Evolutionary conservation across 2,329 filamentous ascomycete genomes (phyloP).

Genomic region (Harringtonia aguacate): DNA sequence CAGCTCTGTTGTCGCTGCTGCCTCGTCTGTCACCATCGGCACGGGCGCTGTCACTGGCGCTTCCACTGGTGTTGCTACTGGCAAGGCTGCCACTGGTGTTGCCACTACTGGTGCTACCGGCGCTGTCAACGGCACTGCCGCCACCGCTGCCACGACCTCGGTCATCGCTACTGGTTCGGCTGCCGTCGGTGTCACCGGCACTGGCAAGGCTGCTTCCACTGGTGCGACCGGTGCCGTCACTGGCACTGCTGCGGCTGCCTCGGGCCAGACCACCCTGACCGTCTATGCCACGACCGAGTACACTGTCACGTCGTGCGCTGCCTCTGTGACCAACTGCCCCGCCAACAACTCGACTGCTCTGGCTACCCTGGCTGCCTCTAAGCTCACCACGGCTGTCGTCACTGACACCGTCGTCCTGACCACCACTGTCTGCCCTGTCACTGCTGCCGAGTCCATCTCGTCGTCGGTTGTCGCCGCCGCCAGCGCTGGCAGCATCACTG

Average conservation of each 20-base stretch:
- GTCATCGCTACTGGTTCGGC: background rate
- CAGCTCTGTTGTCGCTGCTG: no score
- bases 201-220: background rate
- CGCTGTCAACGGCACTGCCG: background rate
- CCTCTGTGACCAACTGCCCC: conserved; percentile 13
- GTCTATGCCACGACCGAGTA: background rate
- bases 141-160: background rate
- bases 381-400: conserved; percentile 21
- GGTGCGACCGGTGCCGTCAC: conserved; percentile 17
- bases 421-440: conserved; percentile 30
- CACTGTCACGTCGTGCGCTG: conserved; percentile 9
- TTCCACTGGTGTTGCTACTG: background rate
- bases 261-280: no score
- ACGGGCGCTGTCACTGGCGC: background rate
- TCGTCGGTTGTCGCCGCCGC: conserved; percentile 19
- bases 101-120: background rate
- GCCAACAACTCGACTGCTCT: conserved; percentile 25
- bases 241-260: background rate
- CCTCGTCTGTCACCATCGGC: background rate
- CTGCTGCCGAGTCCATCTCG: conserved; percentile 24
- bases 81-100: background rate
- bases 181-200: background rate
- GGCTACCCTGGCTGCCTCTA: conserved; percentile 20
- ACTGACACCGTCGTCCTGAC: conserved; percentile 27
- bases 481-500: conserved; percentile 21